phyloP scores from a whole-genome alignment of 2,329 filamentous ascomycete species.

The Monosporascus sp. region DNA sequence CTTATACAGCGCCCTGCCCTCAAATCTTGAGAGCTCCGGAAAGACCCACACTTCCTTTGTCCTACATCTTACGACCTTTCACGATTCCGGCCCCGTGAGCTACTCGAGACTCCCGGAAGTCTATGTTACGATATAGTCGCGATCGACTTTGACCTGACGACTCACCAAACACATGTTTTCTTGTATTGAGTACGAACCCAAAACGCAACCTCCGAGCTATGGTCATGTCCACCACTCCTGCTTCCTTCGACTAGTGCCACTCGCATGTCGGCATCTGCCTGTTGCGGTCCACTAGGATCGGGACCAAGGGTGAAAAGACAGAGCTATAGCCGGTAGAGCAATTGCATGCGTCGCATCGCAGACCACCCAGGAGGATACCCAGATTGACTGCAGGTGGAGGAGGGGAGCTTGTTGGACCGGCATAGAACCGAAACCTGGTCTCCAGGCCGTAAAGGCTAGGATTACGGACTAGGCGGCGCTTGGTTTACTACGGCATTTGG shows the following conservation, averaged over 20 bases:
- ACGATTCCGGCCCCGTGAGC: conserved; percentile 12
- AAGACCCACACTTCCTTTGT: conserved; percentile 5
- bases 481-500: conserved; percentile 7
- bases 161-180: conserved; percentile 15
- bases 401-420: conserved; percentile 6
- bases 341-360: conserved; percentile 5
- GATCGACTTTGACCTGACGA: conserved; percentile 11
- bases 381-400: conserved; percentile 15
- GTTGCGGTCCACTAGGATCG: background rate
- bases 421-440: conserved; percentile 6
- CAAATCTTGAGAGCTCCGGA: conserved; percentile 7
- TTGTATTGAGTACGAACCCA: conserved; percentile 15
- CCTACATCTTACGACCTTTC: conserved; percentile 6
- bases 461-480: conserved; percentile 7
- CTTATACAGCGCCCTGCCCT: background rate
- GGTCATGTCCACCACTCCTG: background rate
- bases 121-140: conserved; percentile 13
- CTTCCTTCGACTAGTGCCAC: conserved; percentile 1
- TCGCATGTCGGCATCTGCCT: background rate
- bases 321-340: conserved; percentile 2
- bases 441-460: conserved; percentile 8
- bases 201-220: conserved; percentile 1
- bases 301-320: conserved; percentile 5
- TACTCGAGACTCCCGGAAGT: conserved; percentile 8
- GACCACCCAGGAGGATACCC: conserved; percentile 9